A percentile compares a stretch with the other conserved stretches of the same genome.
These are phyloP conservation scores for Mycena polygramma DNA, from an alignment of 768 basidiomycete genomes.

Conservation along the genomic window DNA sequence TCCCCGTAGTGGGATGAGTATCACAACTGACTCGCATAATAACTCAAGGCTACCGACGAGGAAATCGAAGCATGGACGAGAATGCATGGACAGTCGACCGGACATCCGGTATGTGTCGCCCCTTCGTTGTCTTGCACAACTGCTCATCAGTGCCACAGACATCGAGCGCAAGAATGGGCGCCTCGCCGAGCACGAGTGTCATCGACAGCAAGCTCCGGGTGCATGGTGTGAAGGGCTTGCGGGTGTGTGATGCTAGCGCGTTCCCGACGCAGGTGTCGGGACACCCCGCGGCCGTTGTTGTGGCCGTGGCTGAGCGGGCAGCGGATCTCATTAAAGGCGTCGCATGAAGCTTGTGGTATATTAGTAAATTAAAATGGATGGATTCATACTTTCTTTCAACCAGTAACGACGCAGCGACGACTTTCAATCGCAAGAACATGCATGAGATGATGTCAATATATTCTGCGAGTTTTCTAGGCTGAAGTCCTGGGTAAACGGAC, in stretches of 20 bases:
- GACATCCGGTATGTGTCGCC: not conserved
- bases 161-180: slow-evolving; percentile 3
- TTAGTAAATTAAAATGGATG: no score
- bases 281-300: not conserved
- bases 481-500: no score
- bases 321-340: slow-evolving; percentile 6
- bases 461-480: no score
- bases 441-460: no score
- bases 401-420: no score
- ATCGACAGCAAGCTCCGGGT: not conserved
- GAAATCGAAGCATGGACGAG: slow-evolving; percentile 8
- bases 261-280: slow-evolving; percentile 4
- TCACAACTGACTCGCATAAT: not conserved
- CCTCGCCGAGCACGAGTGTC: not conserved
- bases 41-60: slow-evolving; percentile 1
- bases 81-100: slow-evolving; percentile 4
- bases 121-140: no score
- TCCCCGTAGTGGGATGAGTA: no score
- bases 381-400: no score
- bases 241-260: not conserved
- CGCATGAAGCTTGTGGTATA: not conserved
- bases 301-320: slow-evolving; percentile 1
- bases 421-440: no score
- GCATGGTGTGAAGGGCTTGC: slow-evolving; percentile 2
- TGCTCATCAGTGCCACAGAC: not conserved